Conservation (phyloP, 2,329 filamentous ascomycete species). For the Paecilomyces formosus region DNA sequence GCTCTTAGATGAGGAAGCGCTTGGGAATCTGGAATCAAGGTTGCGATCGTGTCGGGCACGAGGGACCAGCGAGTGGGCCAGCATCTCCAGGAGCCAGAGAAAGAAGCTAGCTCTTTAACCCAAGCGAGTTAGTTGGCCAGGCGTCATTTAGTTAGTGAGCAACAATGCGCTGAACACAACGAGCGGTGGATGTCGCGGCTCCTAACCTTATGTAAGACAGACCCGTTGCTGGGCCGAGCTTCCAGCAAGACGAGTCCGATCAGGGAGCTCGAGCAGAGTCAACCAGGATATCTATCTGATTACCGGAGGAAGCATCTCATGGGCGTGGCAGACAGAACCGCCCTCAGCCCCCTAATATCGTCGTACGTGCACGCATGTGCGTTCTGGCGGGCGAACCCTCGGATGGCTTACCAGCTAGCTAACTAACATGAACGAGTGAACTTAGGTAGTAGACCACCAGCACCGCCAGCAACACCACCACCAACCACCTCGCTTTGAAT, state of each 20-base stretch:
- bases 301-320: too few species aligned
- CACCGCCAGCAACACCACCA: background rate
- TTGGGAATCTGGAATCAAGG: background rate
- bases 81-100: background rate
- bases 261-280: background rate
- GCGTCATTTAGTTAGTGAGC: background rate
- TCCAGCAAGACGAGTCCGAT: background rate
- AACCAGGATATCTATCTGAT: background rate
- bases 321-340: background rate
- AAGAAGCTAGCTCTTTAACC: background rate
- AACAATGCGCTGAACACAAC: background rate
- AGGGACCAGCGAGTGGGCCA: background rate
- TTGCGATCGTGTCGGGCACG: background rate
- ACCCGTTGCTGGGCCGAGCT: background rate
- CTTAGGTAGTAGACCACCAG: background rate
- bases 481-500: conserved; percentile 2
- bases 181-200: background rate
- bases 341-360: background rate
- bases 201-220: background rate
- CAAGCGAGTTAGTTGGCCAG: background rate
- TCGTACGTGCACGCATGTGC: background rate
- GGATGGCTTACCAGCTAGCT: background rate
- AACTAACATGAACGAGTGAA: background rate
- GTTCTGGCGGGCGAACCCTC: background rate
- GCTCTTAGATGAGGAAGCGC: background rate